Conservation (phyloP, 2,329 filamentous ascomycete species). For the Pestalotiopsis sp. region DNA sequence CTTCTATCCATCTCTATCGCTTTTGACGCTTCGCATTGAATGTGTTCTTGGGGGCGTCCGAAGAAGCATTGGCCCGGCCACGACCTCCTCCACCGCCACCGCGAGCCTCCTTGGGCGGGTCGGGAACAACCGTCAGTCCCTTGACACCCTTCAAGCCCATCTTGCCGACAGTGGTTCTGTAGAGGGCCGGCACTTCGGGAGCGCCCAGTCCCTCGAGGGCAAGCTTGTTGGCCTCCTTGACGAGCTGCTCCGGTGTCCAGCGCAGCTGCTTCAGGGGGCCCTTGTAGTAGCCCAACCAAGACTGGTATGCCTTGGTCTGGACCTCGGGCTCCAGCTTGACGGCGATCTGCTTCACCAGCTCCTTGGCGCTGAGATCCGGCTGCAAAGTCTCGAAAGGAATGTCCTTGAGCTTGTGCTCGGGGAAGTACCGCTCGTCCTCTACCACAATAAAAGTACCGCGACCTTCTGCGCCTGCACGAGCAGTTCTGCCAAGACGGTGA, state of each 20-base stretch:
- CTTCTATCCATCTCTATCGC: neutral
- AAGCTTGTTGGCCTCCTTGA: conserved; percentile 50
- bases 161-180: conserved; percentile 50
- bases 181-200: conserved; percentile 46
- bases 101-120: conserved; percentile 34
- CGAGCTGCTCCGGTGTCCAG: conserved; percentile 38
- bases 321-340: conserved; percentile 42
- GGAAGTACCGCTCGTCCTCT: conserved; percentile 50
- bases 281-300: conserved; percentile 58
- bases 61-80: neutral
- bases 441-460: conserved; percentile 62
- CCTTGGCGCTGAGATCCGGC: conserved; percentile 43
- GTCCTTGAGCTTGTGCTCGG: conserved; percentile 49
- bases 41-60: neutral
- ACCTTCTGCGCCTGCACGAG: conserved; percentile 63
- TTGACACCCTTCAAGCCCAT: conserved; percentile 56
- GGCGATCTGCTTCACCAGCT: conserved; percentile 39
- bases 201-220: conserved; percentile 48
- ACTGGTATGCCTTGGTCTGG: conserved; percentile 53
- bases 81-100: conserved; percentile 24
- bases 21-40: neutral
- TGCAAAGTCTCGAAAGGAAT: conserved; percentile 51
- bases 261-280: conserved; percentile 43
- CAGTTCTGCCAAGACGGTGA: conserved; percentile 67
- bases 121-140: conserved; percentile 47